Evolutionary conservation across 2,329 filamentous ascomycete genomes (phyloP), one percentile per base, ranked within the genome.

Genomic region (Dendryphion nanum): DNA sequence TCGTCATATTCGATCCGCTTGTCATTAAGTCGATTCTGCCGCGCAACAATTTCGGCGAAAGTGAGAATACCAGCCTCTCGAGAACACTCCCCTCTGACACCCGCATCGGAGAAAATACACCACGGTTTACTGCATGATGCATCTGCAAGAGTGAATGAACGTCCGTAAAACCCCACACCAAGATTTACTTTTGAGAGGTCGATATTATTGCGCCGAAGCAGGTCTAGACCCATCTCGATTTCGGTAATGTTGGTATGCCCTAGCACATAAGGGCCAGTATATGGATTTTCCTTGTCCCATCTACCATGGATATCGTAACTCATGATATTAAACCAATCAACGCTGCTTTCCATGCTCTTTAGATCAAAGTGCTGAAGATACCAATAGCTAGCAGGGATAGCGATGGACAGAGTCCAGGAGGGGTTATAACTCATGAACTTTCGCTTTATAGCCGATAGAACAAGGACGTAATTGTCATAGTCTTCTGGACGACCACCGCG

Each of bases 141-240:
- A 33, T 54, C 46, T 1, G 36, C 3, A 2, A 53, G 18, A 1
- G 67, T 55, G 42, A 60, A 68, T 4, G 40, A 41, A 3, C 64
- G 47, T 2, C 69, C 68, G 46, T 77, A 76, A 38, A 70, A 75
- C 1, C 59, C 71, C 1, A 71, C 18, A 1, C 75, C 74, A 6
- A 78, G 35, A 4, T 46, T 53, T 1, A 78, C 45, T 37, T 75
- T 70, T 0, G 40, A 30, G 0, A 73, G 61, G 3, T 60, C 46
- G 2, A 78, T 49, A 18, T 64, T 48, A 23, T 66, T 67, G n/a
- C 71, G 60, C 71, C 73, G 76, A 3, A 76, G 48, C 0, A 76
- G 66, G 6, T 72, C 62, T 0, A 70, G 19, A 0, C 55, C 56
- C 0, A 50, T 35, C 3, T 67, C 48, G 17, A 75, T 75, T 48